These are phyloP conservation scores for Aspergillus sp. DNA, from an alignment of 2,329 filamentous ascomycete genomes.

Conservation along the genomic window DNA sequence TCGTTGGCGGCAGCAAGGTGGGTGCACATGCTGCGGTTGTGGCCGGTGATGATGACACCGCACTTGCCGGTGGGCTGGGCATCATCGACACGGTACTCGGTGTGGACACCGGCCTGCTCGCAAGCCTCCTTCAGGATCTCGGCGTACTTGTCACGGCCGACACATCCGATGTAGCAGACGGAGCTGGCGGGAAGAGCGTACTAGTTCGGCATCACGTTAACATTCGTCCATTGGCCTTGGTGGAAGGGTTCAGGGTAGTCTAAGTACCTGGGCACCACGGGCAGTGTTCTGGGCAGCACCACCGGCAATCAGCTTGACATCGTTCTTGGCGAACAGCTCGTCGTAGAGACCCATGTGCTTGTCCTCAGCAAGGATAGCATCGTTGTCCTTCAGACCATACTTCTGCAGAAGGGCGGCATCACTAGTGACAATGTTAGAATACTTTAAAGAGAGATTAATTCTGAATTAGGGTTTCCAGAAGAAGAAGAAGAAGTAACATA, in stretches of 20 bases:
- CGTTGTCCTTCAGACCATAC: conserved; percentile 92
- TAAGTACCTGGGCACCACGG: conserved; percentile 74
- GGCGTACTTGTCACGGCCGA: conserved; percentile 94
- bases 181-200: conserved; percentile 90
- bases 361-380: conserved; percentile 93
- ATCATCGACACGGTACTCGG: conserved; percentile 91
- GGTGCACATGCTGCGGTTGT: conserved; percentile 92
- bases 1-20: conserved; percentile 95
- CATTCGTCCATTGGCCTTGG: conserved; percentile 1
- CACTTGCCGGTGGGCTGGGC: conserved; percentile 86
- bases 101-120: conserved; percentile 82
- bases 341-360: conserved; percentile 90
- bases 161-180: conserved; percentile 89
- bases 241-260: neutral
- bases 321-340: conserved; percentile 79
- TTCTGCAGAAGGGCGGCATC: conserved; percentile 84
- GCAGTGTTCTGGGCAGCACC: conserved; percentile 98
- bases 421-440: conserved; percentile 48
- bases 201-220: conserved; percentile 40
- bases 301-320: conserved; percentile 92
- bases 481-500: conserved; percentile 40
- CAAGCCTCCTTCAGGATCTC: conserved; percentile 84
- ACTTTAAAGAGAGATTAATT: neutral
- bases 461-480: neutral
- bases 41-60: conserved; percentile 93